Base-by-base conservation (phyloP, 768 basidiomycete species). In the Cubamyces lactineus region DNA sequence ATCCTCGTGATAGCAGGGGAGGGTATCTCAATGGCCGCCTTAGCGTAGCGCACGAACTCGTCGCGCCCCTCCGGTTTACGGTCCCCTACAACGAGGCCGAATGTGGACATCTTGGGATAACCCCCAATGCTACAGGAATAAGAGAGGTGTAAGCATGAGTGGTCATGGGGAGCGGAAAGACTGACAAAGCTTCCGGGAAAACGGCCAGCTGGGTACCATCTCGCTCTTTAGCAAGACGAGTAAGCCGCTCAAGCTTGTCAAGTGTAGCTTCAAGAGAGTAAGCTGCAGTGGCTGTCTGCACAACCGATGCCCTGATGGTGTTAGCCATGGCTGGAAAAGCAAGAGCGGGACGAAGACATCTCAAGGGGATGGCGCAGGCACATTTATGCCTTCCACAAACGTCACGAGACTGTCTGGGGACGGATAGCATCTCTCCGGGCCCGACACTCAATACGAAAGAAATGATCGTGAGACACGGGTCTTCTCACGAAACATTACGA, bases 111-210 rank as follows among this genome's bases (percentile, higher is more conserved):
- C 65, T 84, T 85, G 9, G 86, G 85, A 67, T 86, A 86, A 2
- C 85, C 85, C 5, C 85, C 85, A 45, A 84, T 77, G 62, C 83
- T 84, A 23, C 24, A 21, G 19, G 1, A 16, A 47, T 7, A 23
- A 23, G 21, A 41, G 38, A 23, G 60, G n/a, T 47, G 13, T 30
- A 24, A 21, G 19, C 19, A 43, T n/a, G 11, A 57, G 21, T 19
- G 34, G n/a, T n/a, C 24, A 16, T 38, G 41, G 17, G 9, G 41
- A 21, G 53, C 19, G 19, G 34, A 45, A 19, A 12, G n/a, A 28
- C 43, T 52, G 34, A 84, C 84, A 85, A 85, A 21, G 82, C 84
- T 69, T 85, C 84, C 16, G 84, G 84, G 66, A 85, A 85, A 21
- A 85, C 80, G 19, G 77, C 81, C 0, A 85, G 69, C 65, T 84